phyloP scores from a whole-genome alignment of 2,329 filamentous ascomycete species.

The Colletotrichum sp. region DNA sequence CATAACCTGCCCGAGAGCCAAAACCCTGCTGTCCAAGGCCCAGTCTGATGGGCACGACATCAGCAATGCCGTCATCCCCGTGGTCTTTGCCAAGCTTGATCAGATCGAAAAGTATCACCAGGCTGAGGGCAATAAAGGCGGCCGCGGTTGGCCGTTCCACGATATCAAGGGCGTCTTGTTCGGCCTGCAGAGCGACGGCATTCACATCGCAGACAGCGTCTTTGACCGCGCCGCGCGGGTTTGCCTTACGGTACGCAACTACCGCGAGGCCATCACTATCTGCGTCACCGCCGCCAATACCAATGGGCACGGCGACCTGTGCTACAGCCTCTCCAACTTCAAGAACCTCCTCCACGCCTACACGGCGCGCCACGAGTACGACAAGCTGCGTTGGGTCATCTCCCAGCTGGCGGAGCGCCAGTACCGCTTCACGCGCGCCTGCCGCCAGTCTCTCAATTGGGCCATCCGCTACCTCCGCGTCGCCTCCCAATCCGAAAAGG shows the following conservation, averaged over 20 bases:
- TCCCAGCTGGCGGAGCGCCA: slow-evolving; percentile 3
- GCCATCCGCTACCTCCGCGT: slow-evolving; percentile 11
- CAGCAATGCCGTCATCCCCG: slow-evolving; percentile 40
- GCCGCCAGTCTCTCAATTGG: slow-evolving; percentile 8
- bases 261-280: slow-evolving; percentile 32
- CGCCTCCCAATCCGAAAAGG: slow-evolving; percentile 10
- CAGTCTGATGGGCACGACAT: slow-evolving; percentile 46
- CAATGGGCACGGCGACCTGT: slow-evolving; percentile 39
- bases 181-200: slow-evolving; percentile 28
- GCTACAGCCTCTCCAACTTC: slow-evolving; percentile 44
- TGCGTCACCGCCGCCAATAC: slow-evolving; percentile 39
- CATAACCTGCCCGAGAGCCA: slow-evolving; percentile 34
- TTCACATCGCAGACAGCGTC: slow-evolving; percentile 36
- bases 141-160: not conserved
- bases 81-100: slow-evolving; percentile 42
- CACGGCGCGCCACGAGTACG: slow-evolving; percentile 33
- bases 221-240: slow-evolving; percentile 40
- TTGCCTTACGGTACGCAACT: slow-evolving; percentile 32
- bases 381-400: slow-evolving; percentile 34
- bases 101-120: slow-evolving; percentile 28
- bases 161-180: slow-evolving; percentile 25
- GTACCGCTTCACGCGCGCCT: slow-evolving; percentile 5
- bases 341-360: slow-evolving; percentile 38
- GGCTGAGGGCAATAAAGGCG: not conserved
- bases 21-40: slow-evolving; percentile 43